Base-by-base conservation (phyloP, 2,329 filamentous ascomycete species). In the Zalaria sp. region DNA sequence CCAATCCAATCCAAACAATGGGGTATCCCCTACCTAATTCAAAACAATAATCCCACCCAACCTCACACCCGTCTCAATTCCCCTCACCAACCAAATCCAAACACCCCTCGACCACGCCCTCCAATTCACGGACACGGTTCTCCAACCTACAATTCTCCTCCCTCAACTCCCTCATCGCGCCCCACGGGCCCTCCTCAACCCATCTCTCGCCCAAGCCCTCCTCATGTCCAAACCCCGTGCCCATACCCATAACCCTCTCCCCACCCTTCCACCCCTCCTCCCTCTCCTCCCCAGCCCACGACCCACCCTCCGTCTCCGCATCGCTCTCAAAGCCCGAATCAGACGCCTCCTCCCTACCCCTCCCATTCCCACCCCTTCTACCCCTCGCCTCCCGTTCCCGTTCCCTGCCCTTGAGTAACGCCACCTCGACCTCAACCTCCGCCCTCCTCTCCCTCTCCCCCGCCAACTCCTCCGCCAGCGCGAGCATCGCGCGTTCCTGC, bases 311-410 rank as follows among this genome's bases (percentile, higher is more conserved):
- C 25, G 59, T 62, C 4, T 62, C 57, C 6, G 62, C 63, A 25
- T 75, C 74, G 3, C 70, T 75, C 47, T 77, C 74, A 46, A 76
- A 76, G 37, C 73, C 73, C 4, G 73, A 76, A 51, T 77, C 74
- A 40, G 68, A 67, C 8, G 62, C 65, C 25, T 62, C 66, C 42
- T 55, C 48, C 35, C 50, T 54, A 26, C 49, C 56, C 4, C 46
- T 52, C 5, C 52, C 56, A 18, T 43, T 45, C 10, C 57, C 48
- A 46, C 57, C 56, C 18, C 43, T 39, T 26, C 47, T 36, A 40
- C 52, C 44, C 36, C 49, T 44, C 5, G 45, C 43, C 26, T 47
- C 47, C 5, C 49, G 44, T 26, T 46, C 52, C 53, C 37, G 55
- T 59, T 38, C 54, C 52, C 42, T 57, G 52, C 11, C 59, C 56